A percentile compares a stretch with the other conserved stretches of the same genome.
phyloP scores from a whole-genome alignment of 441 rosid species.

The Pelargonium myrrhifolium region DNA sequence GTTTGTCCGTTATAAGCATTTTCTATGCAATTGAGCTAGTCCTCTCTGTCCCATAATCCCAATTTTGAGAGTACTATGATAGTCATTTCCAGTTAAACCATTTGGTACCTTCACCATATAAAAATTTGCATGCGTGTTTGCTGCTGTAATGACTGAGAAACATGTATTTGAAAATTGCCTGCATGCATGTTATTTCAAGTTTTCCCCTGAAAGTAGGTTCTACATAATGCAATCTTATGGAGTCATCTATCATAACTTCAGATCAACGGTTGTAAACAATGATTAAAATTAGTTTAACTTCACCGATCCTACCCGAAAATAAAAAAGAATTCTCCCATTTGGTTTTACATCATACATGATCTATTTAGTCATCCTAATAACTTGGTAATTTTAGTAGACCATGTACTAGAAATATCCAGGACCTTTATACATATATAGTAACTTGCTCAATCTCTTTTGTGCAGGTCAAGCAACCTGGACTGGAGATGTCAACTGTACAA shows the following conservation, averaged over 20 bases:
- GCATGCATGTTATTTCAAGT: too few relatives aligned
- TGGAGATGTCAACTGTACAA: conserved; percentile 88
- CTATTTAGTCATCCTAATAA: neutral
- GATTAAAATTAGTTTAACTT: conserved; percentile 4
- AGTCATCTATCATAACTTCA: neutral
- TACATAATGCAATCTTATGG: neutral
- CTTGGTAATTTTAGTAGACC: neutral
- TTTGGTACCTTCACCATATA: neutral
- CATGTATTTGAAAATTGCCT: neutral
- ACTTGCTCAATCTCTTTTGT: conserved; percentile 13
- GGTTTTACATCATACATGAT: neutral
- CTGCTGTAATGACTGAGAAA: neutral
- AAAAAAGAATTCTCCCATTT: neutral
- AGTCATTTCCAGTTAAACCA: neutral
- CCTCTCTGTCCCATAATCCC: too few relatives aligned
- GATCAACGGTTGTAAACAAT: neutral
- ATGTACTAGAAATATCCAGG: conserved; percentile 4
- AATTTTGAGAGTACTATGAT: neutral
- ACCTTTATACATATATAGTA: neutral
- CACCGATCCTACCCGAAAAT: neutral
- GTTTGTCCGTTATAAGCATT: neutral
- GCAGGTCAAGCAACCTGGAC: conserved; percentile 96
- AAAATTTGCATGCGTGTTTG: neutral
- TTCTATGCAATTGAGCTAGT: neutral
- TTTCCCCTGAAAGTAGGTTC: neutral